Base-by-base conservation (phyloP, 371 early-diverging fungal genomes). In the Circinella umbellata region DNA sequence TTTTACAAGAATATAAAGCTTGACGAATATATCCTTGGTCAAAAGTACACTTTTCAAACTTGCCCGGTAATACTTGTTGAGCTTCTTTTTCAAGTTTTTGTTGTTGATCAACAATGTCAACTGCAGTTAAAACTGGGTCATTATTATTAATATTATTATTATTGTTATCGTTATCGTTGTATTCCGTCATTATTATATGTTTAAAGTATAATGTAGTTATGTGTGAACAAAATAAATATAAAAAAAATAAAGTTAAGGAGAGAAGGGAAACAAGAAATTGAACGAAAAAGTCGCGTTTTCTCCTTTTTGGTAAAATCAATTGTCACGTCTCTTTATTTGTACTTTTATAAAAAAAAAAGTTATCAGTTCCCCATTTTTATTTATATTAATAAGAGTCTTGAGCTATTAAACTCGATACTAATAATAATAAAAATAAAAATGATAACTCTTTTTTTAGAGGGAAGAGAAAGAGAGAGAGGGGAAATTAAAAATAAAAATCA, bases 1-100 rank as follows among this genome's bases (percentile, higher is more conserved):
- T 94, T 66, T 89, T 79, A 74, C 97, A 96, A 3, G 93, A 88
- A 77, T 92, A 96, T n/a, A 95, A 84, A 0, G 87, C 82, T 72
- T 96, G 96, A 55, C 88, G 88, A 55, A 95, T 83, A 72, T 92
- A 90, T 9, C 96, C 95, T 64, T 84, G 70, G 65, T 82, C 83
- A 75, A 85, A 93, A 1, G 95, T 92, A 70, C 96, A 96, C 64
- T 83, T 70, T 74, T 94, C 93, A 73, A 94, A 92, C 53, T 89
- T 89, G 36, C 89, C 88, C 1, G 93, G 89, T 14, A 94, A 80
- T 6, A 81, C 83, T 55, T 83, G 85, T 15, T 78, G 78, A 1
- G 90, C 91, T 55, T 88, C 89, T 39, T 73, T 61, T 39, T 85
- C 88, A 7, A 90, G 77, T n/a, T 63, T 63, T 57, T 75, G 74